phyloP scores from a whole-genome alignment of 2,329 filamentous ascomycete genomes.

The Aspergillaceae sp. region DNA sequence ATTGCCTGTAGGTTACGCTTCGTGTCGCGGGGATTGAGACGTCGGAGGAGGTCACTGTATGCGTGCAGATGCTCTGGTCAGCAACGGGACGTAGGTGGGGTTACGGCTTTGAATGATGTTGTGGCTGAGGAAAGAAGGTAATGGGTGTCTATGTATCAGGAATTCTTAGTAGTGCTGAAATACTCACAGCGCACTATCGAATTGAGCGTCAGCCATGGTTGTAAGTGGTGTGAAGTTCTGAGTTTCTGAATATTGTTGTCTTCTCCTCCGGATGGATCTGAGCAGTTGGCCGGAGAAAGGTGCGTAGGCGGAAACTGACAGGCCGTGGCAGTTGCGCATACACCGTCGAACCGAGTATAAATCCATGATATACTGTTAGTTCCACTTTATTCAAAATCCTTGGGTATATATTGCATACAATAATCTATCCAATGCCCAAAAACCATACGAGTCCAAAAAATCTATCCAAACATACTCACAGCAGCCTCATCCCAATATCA shows the following conservation, averaged over 20 bases:
- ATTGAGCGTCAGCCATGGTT: slow-evolving; percentile 41
- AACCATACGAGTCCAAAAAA: slow-evolving; percentile 1
- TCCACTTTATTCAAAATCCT: not conserved
- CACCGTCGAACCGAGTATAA: not conserved
- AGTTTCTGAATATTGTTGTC: slow-evolving; percentile 1
- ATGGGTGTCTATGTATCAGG: not conserved
- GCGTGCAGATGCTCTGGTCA: slow-evolving; percentile 15
- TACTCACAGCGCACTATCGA: slow-evolving; percentile 44
- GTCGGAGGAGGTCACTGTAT: slow-evolving; percentile 87
- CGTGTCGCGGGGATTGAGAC: slow-evolving; percentile 90
- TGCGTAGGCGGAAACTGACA: slow-evolving; percentile 7
- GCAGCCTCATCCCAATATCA: not conserved
- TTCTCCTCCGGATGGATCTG: slow-evolving; percentile 3
- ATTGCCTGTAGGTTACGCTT: slow-evolving; percentile 79
- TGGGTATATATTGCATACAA: not conserved
- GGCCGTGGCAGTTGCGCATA: slow-evolving; percentile 10
- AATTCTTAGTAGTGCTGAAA: not conserved
- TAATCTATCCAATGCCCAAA: slow-evolving; percentile 1
- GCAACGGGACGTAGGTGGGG: slow-evolving; percentile 9
- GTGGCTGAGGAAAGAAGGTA: not conserved
- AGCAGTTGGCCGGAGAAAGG: slow-evolving; percentile 10
- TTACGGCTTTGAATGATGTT: not conserved
- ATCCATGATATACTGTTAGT: not conserved
- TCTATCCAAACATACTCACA: slow-evolving; percentile 2
- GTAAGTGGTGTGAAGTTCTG: slow-evolving; percentile 6